phyloP scores from a whole-genome alignment of 345 rosid genomes.

The Brassica rapa region DNA sequence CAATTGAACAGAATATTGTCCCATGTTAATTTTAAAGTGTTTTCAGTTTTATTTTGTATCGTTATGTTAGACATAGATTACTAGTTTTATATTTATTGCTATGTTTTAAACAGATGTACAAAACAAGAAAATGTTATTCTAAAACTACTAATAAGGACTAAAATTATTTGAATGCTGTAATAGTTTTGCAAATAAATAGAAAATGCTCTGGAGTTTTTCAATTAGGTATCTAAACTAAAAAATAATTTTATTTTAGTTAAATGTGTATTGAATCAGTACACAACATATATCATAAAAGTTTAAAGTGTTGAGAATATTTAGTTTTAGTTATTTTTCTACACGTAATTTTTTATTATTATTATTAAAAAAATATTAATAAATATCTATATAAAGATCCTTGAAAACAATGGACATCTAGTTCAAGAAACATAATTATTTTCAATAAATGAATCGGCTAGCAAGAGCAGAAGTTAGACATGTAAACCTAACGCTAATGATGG shows the following conservation, averaged over 20 bases:
- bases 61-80: not conserved
- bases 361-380: not conserved
- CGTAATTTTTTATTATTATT: not conserved
- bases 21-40: not conserved
- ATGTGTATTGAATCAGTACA: not conserved
- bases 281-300: not conserved
- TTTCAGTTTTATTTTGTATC: not conserved
- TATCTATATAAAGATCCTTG: not conserved
- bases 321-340: not conserved
- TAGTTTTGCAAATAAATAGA: too few relatives aligned
- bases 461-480: constrained; percentile 19
- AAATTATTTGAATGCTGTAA: too few relatives aligned
- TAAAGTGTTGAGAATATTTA: not conserved
- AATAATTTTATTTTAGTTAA: not conserved
- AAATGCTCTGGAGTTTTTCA: too few relatives aligned
- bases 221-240: not conserved
- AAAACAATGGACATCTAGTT: not conserved
- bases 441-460: constrained; percentile 2
- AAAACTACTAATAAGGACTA: not conserved
- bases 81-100: not conserved
- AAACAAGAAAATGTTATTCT: not conserved
- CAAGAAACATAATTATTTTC: not conserved
- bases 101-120: not conserved
- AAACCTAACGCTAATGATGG: constrained; percentile 36
- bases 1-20: not conserved